Evolutionary conservation across 208 protist species (phyloP).

Genomic region (Crithidia acanthocephali): DNA sequence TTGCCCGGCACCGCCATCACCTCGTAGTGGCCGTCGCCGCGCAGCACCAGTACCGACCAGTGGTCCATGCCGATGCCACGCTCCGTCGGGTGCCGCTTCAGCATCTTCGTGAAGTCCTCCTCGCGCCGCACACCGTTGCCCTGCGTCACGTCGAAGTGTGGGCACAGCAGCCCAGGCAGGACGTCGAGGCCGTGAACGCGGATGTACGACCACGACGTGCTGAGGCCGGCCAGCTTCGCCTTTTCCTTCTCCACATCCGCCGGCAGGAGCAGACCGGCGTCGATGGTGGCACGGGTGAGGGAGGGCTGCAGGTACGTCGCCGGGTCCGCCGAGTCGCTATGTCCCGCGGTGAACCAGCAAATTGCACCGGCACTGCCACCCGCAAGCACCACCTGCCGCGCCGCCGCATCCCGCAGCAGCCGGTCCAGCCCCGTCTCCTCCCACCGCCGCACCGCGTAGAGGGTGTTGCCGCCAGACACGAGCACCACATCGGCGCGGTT

Average conservation of each 20-base stretch:
- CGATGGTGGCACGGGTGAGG: constrained; percentile 32
- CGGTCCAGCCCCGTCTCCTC: constrained; percentile 77
- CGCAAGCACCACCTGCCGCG: constrained; percentile 61
- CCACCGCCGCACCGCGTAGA: constrained; percentile 91
- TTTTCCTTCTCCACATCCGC: constrained; percentile 25
- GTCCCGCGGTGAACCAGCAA: constrained; percentile 89
- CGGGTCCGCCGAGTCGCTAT: constrained; percentile 92
- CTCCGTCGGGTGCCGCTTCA: constrained; percentile 89
- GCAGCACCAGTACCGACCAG: constrained; percentile 80
- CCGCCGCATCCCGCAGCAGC: constrained; percentile 46
- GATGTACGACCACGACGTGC: constrained; percentile 80
- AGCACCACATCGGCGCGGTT: constrained; percentile 73
- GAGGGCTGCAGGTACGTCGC: constrained; percentile 67
- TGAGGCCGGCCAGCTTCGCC: constrained; percentile 22
- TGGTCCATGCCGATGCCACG: constrained; percentile 88
- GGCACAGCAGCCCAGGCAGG: constrained; percentile 87
- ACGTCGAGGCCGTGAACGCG: constrained; percentile 80
- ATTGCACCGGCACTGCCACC: constrained; percentile 91
- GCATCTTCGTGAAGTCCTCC: constrained; percentile 85
- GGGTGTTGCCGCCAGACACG: constrained; percentile 90
- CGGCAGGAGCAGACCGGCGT: constrained; percentile 15
- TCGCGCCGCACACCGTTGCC: constrained; percentile 74
- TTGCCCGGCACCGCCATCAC: constrained; percentile 68
- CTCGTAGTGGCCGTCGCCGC: constrained; percentile 74
- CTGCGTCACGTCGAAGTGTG: constrained; percentile 79